Evolutionary conservation across 495 filamentous ascomycete species (phyloP).

Genomic region (Bryoglossum gracile): DNA sequence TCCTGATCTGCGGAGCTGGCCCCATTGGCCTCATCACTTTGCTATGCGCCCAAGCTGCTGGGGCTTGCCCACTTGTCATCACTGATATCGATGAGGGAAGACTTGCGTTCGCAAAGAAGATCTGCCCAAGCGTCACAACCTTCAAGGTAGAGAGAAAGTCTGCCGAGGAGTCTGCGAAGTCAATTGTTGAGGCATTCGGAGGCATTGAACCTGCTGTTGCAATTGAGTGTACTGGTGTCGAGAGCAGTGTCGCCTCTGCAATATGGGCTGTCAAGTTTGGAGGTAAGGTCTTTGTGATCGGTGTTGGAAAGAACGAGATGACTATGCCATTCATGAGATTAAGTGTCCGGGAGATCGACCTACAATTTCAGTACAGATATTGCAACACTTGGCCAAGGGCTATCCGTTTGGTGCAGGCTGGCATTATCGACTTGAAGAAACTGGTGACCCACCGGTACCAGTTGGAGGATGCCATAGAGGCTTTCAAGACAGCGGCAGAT

Average conservation of each 20-base stretch:
- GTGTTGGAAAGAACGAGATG: conserved; percentile 91
- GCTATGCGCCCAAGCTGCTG: conserved; percentile 73
- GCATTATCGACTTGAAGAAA: conserved; percentile 68
- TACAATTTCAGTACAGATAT: conserved; percentile 95
- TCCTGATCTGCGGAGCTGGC: conserved; percentile 81
- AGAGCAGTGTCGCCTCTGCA: conserved; percentile 74
- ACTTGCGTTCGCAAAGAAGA: conserved; percentile 70
- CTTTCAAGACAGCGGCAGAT: conserved; percentile 79
- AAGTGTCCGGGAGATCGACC: conserved; percentile 83
- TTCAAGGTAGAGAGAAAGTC: conserved; percentile 64
- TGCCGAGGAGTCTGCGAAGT: conserved; percentile 62
- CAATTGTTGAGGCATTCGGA: conserved; percentile 52
- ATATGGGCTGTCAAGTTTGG: conserved; percentile 88
- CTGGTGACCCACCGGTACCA: conserved; percentile 82
- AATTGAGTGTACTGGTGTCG: conserved; percentile 90
- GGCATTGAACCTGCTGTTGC: conserved; percentile 69
- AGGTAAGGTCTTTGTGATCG: conserved; percentile 89
- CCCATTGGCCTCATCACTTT: conserved; percentile 85
- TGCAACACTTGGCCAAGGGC: conserved; percentile 92
- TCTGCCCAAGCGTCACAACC: conserved; percentile 65
- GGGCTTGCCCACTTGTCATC: conserved; percentile 79
- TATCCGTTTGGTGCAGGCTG: conserved; percentile 77
- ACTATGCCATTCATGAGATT: conserved; percentile 88
- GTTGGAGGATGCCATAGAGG: conserved; percentile 80
- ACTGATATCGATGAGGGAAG: conserved; percentile 87